Percentiles rank a stretch among this genome's conserved stretches.
phyloP scores from a whole-genome alignment of 345 rosid species.

The Acer yangbiense region DNA sequence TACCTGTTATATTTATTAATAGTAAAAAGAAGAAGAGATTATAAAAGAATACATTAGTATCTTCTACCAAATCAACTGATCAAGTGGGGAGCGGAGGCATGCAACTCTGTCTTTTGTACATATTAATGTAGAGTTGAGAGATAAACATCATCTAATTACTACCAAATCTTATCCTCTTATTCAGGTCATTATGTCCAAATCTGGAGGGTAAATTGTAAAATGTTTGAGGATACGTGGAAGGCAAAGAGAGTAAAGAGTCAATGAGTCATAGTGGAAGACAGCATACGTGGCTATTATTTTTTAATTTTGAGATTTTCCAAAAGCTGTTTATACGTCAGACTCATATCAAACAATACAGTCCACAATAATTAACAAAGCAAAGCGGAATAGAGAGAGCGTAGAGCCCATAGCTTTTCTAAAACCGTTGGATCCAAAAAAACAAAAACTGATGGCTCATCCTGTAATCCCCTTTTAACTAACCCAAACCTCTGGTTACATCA shows the following conservation, averaged over 20 bases:
- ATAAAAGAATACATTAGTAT: background rate
- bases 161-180: background rate
- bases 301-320: background rate
- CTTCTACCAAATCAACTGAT: too few relatives aligned
- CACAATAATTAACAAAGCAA: too few relatives aligned
- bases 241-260: background rate
- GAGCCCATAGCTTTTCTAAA: slow-evolving; percentile 37
- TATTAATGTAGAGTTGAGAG: background rate
- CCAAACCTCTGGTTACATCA: background rate
- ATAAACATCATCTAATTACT: background rate
- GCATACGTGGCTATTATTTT: slow-evolving; percentile 12
- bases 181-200: background rate
- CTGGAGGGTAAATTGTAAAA: background rate
- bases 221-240: slow-evolving; percentile 14
- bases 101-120: background rate
- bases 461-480: background rate
- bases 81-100: too few relatives aligned
- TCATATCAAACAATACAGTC: background rate
- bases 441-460: background rate
- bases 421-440: slow-evolving; percentile 29
- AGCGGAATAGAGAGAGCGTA: background rate
- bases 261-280: background rate
- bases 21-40: background rate
- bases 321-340: slow-evolving; percentile 12
- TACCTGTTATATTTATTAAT: background rate